Base-by-base conservation (phyloP, 129 eudicot genomes). In the Tagetes patula region DNA sequence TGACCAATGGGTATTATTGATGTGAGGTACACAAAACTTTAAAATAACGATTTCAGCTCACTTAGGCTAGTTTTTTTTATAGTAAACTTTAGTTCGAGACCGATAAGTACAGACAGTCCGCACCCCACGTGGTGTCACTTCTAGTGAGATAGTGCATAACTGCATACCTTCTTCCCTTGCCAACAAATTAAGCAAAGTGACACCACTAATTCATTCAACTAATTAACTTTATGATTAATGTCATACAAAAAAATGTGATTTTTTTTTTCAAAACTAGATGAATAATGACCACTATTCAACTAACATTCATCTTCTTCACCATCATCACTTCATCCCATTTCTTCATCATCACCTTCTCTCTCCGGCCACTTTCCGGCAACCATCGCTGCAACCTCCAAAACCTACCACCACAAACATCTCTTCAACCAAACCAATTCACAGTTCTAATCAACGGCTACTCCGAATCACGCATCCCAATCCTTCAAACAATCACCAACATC, bases 391-490 rank as follows among this genome's bases (percentile, higher is more conserved):
- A 80, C 72, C 73, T 27, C n/a, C 41, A 9, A 32, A 70, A 76
- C 30, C 40, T 68, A 46, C 87, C 83, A n/a, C 71, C 82, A 72
- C 76, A 78, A 39, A 74, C 42, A 43, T 49, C 79, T 27, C 85
- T 92, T 83, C 87, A 87, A 58, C 50, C 95, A 45, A 96, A 92
- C 43, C 95, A 89, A 65, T 73, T 89, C 73, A 93, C 98, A 0
- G 95, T 89, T 3, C 53, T 93, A 2, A 84, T 93, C 76, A 89
- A 82, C 75, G 98, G 98, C 54, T 93, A 87, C 77, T 87, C 96
- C 12, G 90, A 87, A 69, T 75, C 85, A 3, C 95, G 98, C 45
- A 85, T 93, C 48, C 86, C 92, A 14, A 87, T 84, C 69, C 83
- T 93, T 59, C 84, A 52, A 37, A 81, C 87, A 2, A 80, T 93